Evolutionary conservation across 306 rosid species (phyloP), one percentile per base, ranked within the genome.

Genomic region (Quercus wislizeni): DNA sequence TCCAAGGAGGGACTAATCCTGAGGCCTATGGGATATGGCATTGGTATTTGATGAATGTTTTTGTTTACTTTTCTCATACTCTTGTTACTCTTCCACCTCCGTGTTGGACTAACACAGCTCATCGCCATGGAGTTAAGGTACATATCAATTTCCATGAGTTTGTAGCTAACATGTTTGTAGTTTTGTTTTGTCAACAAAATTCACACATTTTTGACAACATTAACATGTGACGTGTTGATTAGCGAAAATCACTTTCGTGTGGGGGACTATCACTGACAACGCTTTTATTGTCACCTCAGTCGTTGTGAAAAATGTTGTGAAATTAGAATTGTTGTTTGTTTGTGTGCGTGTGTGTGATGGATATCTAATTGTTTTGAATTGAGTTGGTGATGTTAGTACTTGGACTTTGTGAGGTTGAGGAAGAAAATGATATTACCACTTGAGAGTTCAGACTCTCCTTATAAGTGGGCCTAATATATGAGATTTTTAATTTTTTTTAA

Each of bases 121-220:
- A 95, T 78, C 89, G 76, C 41, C 97, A 95, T 14, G 99, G 97
- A n/a, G 97, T 95, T 64, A 91, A 95, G 98, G 99, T 95, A 76
- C 46, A 41, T 74, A 2, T 49, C 67, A 0, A 27, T 21, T 28
- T 41, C 49, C 9, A 11, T 61, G 59, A 31, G 8, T 7, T 63
- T 71, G 21, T 51, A 18, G 31, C 73, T n/a, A 51, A n/a, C 54
- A 1, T 21, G 61, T 65, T 64, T 70, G 65, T 76, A 31, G 30
- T 59, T 27, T 74, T 55, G 15, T 74, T n/a, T 52, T 41, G 46
- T 8, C 12, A 41, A 41, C 11, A 41, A 41, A 41, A 2, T 41
- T 41, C 46, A 41, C 46, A 41, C 46, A 41, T 8, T 41, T 41
- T 41, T 41, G 8, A 41, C 46, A 8, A 41, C 46, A 41, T 8